A percentile compares a stretch with the other conserved stretches of the same genome.
Conservation (phyloP, 306 rosid species). For the Malus fusca region DNA sequence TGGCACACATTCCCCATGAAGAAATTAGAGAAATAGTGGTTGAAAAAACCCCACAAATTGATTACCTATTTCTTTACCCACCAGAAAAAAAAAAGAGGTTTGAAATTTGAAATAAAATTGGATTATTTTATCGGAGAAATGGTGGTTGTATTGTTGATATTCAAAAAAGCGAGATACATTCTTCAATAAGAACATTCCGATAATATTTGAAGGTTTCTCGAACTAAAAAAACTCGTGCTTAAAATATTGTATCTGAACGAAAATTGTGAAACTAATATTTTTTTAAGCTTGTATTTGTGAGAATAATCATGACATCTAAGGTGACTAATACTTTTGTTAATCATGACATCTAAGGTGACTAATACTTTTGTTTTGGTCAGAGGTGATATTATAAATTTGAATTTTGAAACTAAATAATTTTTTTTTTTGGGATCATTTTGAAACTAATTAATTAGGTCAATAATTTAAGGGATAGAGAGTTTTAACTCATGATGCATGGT, state of each 20-base stretch:
- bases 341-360: neutral
- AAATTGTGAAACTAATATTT: too few relatives aligned
- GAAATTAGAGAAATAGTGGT: constrained; percentile 14
- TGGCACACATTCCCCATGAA: neutral
- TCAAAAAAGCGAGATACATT: neutral
- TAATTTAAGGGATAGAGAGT: too few relatives aligned
- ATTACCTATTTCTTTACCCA: neutral
- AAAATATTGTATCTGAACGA: neutral
- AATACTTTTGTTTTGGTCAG: neutral
- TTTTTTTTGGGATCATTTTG: too few relatives aligned
- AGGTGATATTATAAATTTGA: neutral
- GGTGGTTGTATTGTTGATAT: neutral
- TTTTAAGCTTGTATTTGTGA: neutral
- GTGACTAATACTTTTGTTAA: too few relatives aligned
- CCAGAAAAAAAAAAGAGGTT: neutral
- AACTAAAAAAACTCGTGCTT: neutral
- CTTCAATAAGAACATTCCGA: too few relatives aligned
- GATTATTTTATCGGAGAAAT: neutral
- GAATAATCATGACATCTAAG: neutral
- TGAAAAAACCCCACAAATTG: constrained; percentile 1
- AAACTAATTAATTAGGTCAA: too few relatives aligned
- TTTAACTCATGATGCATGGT: too few relatives aligned
- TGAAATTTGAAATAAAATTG: neutral
- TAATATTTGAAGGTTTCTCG: neutral
- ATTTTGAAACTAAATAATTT: neutral